Evolutionary conservation across 805 yeast species (phyloP).

Genomic region (Debaryomyces hansenii): DNA sequence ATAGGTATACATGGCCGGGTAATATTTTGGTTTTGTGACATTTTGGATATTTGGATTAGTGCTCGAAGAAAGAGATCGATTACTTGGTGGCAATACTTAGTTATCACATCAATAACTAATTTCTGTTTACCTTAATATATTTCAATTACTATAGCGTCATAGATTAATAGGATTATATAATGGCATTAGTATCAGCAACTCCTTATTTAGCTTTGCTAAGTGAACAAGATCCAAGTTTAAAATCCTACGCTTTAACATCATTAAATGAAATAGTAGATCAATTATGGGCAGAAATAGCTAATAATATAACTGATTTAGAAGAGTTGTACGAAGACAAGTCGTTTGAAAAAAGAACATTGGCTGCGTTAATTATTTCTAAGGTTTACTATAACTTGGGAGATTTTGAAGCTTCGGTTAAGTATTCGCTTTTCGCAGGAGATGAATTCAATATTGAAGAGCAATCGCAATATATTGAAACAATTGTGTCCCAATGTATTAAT

Average conservation of each 20-base stretch:
- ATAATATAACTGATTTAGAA: slow-evolving; percentile 82
- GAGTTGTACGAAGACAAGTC: slow-evolving; percentile 82
- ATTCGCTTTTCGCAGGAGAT: slow-evolving; percentile 80
- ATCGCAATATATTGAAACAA: slow-evolving; percentile 89
- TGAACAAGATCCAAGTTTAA: slow-evolving; percentile 76
- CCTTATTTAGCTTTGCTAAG: slow-evolving; percentile 86
- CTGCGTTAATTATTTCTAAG: slow-evolving; percentile 91
- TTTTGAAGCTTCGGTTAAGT: slow-evolving; percentile 85
- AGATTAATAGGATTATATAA: slow-evolving; percentile 11
- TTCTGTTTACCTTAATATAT: not conserved
- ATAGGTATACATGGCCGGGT: not conserved
- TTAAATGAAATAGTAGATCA: slow-evolving; percentile 83
- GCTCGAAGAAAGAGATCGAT: not conserved
- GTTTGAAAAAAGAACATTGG: slow-evolving; percentile 76
- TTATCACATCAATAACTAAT: not conserved
- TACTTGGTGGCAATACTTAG: slow-evolving; percentile 3
- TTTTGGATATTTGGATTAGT: not conserved
- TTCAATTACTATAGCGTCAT: not conserved
- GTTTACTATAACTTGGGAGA: slow-evolving; percentile 91
- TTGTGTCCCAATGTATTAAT: slow-evolving; percentile 89
- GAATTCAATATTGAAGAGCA: slow-evolving; percentile 72
- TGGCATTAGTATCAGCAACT: slow-evolving; percentile 81
- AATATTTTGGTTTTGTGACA: slow-evolving; percentile 2
- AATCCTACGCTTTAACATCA: slow-evolving; percentile 80
- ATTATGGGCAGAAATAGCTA: slow-evolving; percentile 97